Evolutionary conservation across 2,329 filamentous ascomycete species (phyloP), one percentile per base, ranked within the genome.

Genomic region (Ophiosphaerella korrae): DNA sequence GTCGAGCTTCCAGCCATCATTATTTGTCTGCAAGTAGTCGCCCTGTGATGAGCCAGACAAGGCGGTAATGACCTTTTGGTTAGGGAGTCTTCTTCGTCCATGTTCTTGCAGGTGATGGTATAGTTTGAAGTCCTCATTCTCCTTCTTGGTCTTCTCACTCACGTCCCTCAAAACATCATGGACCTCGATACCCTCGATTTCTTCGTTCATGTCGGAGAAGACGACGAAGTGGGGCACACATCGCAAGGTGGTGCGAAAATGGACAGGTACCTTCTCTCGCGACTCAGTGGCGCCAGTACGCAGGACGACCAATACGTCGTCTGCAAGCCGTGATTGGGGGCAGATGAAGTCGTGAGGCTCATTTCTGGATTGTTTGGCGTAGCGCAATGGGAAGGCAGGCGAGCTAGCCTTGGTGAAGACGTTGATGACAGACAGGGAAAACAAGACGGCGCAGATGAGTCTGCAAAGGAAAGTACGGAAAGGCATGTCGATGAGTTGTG

Each of bases 241-340:
- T 63, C 76, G 75, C 35, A 86, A 72, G 0, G 81, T 84, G 0
- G 83, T 84, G 49, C 76, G 68, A 58, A 84, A 78, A 66, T 85
- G 83, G 12, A 80, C 73, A 2, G 83, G 83, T 9, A 86, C 73
- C 63, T 84, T 85, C 42, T 82, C 77, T 39, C 75, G 75, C 14
- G 82, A 78, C 66, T 86, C 83, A 13, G 82, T 84, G 13, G 83
- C 82, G 36, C 84, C 84, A 1, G 84, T 86, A 54, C 83, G 81
- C 55, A 86, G 74, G n/a, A 84, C 74, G 5, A 86, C 78, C 23
- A 85, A 75, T 11, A 85, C 68, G 62, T 85, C 80, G 14, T 84
- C 77, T 45, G 67, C 67, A 13, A 73, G 58, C 24, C 66, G 58
- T 35, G 71, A 69, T 39, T 65, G 63, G 5, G 71, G 61, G 50